Evolutionary conservation across 805 yeast genomes (phyloP).

Genomic region (Hanseniaspora vineae): DNA sequence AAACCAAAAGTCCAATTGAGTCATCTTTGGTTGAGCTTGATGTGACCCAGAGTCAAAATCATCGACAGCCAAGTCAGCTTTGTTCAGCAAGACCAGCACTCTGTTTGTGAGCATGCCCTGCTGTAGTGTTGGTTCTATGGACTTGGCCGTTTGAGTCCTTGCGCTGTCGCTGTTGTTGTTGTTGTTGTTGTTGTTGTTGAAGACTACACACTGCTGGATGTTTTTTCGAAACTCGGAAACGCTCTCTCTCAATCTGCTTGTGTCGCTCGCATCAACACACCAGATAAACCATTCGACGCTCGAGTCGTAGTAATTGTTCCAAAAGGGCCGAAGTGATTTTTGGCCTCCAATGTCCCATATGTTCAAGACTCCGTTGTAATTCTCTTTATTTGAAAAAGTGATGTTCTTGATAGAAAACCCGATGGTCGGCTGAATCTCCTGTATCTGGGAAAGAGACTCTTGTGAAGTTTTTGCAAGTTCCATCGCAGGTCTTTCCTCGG

Average conservation of each 20-base stretch:
- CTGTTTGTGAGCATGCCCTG: not conserved
- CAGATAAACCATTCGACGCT: conserved; percentile 63
- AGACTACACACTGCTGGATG: not conserved
- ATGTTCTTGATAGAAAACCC: conserved; percentile 75
- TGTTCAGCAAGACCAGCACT: not conserved
- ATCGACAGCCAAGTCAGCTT: not conserved
- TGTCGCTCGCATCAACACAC: conserved; percentile 60
- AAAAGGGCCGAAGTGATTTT: conserved; percentile 64
- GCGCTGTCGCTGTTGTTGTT: not conserved
- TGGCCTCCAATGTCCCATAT: conserved; percentile 95
- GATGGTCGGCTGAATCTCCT: conserved; percentile 69
- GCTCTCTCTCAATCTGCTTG: conserved; percentile 28
- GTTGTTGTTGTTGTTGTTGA: not conserved
- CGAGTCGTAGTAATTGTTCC: conserved; percentile 87
- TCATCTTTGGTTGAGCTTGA: too few relatives aligned
- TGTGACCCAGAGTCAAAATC: too few relatives aligned
- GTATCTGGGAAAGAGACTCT: too few relatives aligned
- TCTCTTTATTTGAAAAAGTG: conserved; percentile 26
- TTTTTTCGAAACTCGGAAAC: not conserved
- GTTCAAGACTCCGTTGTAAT: conserved; percentile 26
- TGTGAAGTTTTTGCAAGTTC: too few relatives aligned
- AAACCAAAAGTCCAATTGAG: too few relatives aligned
- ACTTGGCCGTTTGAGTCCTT: too few relatives aligned
- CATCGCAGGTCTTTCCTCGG: not conserved
- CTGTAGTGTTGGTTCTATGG: not conserved